Percentiles rank a stretch among this genome's conserved stretches.
Conservation (phyloP, 1,284 basidiomycete species). For the Ustilago tritici region DNA sequence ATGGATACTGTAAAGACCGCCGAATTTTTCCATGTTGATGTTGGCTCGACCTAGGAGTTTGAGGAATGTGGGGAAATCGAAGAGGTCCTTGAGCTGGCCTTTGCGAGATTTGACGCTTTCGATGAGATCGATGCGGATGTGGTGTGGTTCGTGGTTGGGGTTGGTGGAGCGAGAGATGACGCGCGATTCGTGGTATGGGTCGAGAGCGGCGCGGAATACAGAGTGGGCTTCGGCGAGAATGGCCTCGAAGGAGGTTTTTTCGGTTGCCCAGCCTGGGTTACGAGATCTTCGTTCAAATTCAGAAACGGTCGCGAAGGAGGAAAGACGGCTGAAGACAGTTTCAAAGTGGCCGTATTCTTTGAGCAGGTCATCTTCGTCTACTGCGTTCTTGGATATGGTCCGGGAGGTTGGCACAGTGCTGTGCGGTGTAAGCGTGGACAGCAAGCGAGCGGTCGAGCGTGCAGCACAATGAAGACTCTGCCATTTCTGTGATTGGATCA, state of each 20-base stretch:
- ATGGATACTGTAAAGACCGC: conserved; percentile 86
- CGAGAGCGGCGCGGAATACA: conserved; percentile 45
- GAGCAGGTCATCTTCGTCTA: conserved; percentile 7
- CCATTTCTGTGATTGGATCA: conserved; percentile 52
- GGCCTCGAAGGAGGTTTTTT: conserved; percentile 39
- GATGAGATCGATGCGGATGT: conserved; percentile 72
- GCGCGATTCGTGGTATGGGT: conserved; percentile 68
- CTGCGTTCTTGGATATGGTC: neutral
- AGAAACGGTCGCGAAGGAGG: conserved; percentile 60
- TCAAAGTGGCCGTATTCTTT: conserved; percentile 37
- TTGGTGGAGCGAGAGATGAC: conserved; percentile 78
- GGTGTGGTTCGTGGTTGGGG: conserved; percentile 76
- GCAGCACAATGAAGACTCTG: conserved; percentile 45
- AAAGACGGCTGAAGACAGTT: conserved; percentile 37
- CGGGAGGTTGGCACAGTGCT: conserved; percentile 6
- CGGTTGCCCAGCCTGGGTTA: conserved; percentile 62
- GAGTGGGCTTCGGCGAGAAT: conserved; percentile 37
- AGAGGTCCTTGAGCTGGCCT: conserved; percentile 75
- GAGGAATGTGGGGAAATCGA: conserved; percentile 81
- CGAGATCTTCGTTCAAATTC: conserved; percentile 60
- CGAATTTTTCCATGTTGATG: conserved; percentile 86
- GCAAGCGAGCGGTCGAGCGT: conserved; percentile 21
- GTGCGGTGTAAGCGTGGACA: conserved; percentile 17
- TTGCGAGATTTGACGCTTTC: conserved; percentile 69
- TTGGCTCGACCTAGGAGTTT: conserved; percentile 83